These are phyloP conservation scores for Pythium grandisporangium DNA, from an alignment of 352 stramenopile species.

Conservation along the genomic window DNA sequence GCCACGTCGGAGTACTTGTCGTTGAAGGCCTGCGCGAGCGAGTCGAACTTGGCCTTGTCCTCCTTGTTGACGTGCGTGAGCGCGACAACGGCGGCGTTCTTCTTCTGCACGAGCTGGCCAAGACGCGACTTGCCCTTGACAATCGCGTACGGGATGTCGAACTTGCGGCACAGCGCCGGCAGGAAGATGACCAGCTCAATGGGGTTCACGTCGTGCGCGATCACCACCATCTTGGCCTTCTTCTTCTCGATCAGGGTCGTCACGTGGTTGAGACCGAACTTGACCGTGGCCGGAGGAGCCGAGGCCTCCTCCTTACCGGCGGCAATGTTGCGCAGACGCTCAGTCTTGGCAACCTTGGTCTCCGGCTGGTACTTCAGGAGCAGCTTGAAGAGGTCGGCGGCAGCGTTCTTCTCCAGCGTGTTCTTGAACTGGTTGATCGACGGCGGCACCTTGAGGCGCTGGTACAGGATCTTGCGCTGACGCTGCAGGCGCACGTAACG, in stretches of 20 bases:
- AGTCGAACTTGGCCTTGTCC: constrained; percentile 96
- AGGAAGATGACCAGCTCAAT: constrained; percentile 98
- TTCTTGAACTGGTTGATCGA: constrained; percentile 99
- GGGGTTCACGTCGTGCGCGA: constrained; percentile 98
- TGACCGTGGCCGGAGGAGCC: constrained; percentile 89
- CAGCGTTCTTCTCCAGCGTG: constrained; percentile 97
- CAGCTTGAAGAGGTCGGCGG: constrained; percentile 97
- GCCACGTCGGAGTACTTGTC: constrained; percentile 96
- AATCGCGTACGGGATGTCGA: constrained; percentile 99
- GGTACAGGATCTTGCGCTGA: constrained; percentile 98
- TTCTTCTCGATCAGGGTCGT: constrained; percentile 99
- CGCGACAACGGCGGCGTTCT: constrained; percentile 94
- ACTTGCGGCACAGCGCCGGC: constrained; percentile 97
- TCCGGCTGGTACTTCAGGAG: constrained; percentile 99
- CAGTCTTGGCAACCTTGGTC: constrained; percentile 96
- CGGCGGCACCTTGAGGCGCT: constrained; percentile 98
- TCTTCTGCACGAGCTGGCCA: constrained; percentile 98
- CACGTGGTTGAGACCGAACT: constrained; percentile 99
- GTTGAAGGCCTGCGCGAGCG: constrained; percentile 89
- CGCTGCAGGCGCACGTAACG: constrained; percentile 98
- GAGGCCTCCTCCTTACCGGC: constrained; percentile 89
- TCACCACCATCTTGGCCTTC: constrained; percentile 99
- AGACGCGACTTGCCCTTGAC: constrained; percentile 99
- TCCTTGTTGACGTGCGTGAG: constrained; percentile 98
- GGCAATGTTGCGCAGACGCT: constrained; percentile 95